Conservation (phyloP, 2,329 filamentous ascomycete species). For the Macrophomina tecta region DNA sequence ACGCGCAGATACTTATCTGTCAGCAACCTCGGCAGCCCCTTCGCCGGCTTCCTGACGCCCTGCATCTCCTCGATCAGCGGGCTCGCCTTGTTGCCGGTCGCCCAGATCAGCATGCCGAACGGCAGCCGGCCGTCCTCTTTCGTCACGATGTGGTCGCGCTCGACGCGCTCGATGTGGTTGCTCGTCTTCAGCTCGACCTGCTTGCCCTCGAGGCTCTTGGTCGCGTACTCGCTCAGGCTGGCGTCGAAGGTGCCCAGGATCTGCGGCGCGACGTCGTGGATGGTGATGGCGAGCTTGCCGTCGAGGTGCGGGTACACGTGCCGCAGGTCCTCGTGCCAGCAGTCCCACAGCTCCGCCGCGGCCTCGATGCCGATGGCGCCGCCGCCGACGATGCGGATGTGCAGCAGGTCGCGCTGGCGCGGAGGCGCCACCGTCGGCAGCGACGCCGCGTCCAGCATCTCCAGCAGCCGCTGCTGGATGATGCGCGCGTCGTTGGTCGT, state of each 20-base stretch:
- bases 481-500: conserved; percentile 44
- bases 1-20: conserved; percentile 45
- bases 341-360: conserved; percentile 52
- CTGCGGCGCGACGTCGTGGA: conserved; percentile 52
- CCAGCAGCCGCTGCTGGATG: conserved; percentile 44
- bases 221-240: conserved; percentile 51
- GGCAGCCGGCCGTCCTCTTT: conserved; percentile 45
- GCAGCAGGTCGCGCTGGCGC: conserved; percentile 44
- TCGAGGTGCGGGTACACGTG: conserved; percentile 50
- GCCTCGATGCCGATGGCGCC: conserved; percentile 52
- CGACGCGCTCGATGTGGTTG: conserved; percentile 46
- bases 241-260: conserved; percentile 52
- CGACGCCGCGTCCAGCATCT: conserved; percentile 46
- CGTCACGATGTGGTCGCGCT: conserved; percentile 42
- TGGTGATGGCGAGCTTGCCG: conserved; percentile 48
- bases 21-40: conserved; percentile 44
- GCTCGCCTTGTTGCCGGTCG: conserved; percentile 46
- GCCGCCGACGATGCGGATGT: conserved; percentile 50
- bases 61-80: conserved; percentile 41
- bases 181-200: conserved; percentile 49
- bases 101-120: conserved; percentile 49
- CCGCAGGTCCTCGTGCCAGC: conserved; percentile 47
- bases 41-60: conserved; percentile 41
- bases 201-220: conserved; percentile 43
- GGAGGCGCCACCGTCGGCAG: conserved; percentile 37